These are phyloP conservation scores for Globisporangium rhizosaccharum DNA, from an alignment of 352 stramenopile species.

Conservation along the genomic window DNA sequence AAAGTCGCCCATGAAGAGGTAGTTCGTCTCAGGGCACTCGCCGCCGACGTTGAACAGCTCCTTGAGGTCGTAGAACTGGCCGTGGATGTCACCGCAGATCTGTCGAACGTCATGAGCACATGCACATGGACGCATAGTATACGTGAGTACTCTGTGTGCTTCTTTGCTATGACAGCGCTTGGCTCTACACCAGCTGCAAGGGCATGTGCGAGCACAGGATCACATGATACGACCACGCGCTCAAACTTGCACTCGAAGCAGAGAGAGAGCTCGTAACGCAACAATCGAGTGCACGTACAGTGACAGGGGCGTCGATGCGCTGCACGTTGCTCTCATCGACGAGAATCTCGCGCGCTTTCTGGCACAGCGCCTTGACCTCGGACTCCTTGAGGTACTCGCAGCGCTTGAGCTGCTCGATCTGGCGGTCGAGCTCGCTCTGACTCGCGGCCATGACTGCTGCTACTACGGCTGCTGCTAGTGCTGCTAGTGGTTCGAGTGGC, in stretches of 20 bases:
- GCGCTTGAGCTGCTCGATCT: slow-evolving; percentile 90
- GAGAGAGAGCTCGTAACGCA: background rate
- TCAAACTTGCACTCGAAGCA: background rate
- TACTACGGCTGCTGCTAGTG: background rate
- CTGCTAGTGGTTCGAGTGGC: background rate
- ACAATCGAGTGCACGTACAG: slow-evolving; percentile 61
- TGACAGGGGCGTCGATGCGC: slow-evolving; percentile 97
- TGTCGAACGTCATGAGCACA: slow-evolving; percentile 18
- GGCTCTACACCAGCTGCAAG: too few relatives aligned
- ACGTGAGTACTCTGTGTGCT: too few relatives aligned
- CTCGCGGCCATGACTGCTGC: slow-evolving; percentile 52
- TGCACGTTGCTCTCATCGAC: slow-evolving; percentile 99
- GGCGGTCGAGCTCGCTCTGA: slow-evolving; percentile 81
- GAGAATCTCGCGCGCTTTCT: slow-evolving; percentile 97
- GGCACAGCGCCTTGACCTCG: slow-evolving; percentile 97
- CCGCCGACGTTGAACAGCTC: slow-evolving; percentile 98
- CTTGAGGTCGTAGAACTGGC: slow-evolving; percentile 99
- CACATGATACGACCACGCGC: too few relatives aligned
- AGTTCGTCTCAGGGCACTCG: slow-evolving; percentile 98
- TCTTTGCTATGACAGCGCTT: too few relatives aligned
- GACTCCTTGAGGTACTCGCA: slow-evolving; percentile 99
- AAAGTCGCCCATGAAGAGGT: slow-evolving; percentile 99
- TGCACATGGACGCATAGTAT: too few relatives aligned
- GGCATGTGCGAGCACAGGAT: too few relatives aligned
- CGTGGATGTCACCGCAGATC: slow-evolving; percentile 99